Evolutionary conservation across 176 grass and related monocot species (phyloP).

Genomic region (Dactylis glomerata): DNA sequence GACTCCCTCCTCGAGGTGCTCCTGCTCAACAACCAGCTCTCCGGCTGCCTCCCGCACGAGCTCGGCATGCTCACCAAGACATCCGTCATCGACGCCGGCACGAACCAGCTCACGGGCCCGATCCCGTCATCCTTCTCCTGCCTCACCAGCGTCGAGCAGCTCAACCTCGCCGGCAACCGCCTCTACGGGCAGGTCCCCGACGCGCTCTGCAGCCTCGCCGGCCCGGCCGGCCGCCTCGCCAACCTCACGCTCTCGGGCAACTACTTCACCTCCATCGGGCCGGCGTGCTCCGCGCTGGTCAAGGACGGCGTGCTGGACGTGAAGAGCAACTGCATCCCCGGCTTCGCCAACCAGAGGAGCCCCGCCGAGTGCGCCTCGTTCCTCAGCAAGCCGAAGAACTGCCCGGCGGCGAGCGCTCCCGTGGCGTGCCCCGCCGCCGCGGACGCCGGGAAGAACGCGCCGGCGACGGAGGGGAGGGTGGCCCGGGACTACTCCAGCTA

Average conservation of each 20-base stretch:
- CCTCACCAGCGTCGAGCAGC: constrained; percentile 64
- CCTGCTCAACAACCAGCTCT: constrained; percentile 66
- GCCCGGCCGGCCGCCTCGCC: constrained; percentile 21
- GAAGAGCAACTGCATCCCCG: constrained; percentile 65
- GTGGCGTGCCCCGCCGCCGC: constrained; percentile 13
- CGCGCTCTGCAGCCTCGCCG: constrained; percentile 47
- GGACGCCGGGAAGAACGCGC: neutral
- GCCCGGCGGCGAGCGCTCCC: constrained; percentile 29
- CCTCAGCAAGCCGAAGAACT: constrained; percentile 39
- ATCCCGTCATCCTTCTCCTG: constrained; percentile 65
- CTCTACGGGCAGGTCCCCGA: constrained; percentile 66
- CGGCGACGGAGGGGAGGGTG: neutral
- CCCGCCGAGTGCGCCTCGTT: constrained; percentile 64
- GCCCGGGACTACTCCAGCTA: constrained; percentile 31
- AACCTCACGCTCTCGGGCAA: constrained; percentile 71
- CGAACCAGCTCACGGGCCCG: constrained; percentile 65
- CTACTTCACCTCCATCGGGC: constrained; percentile 67
- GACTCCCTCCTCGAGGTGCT: constrained; percentile 47
- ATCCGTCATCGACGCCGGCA: constrained; percentile 56
- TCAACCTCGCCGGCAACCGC: constrained; percentile 36
- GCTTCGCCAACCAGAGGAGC: constrained; percentile 45
- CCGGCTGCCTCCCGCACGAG: constrained; percentile 65
- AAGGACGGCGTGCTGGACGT: constrained; percentile 41
- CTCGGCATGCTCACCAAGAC: constrained; percentile 55
- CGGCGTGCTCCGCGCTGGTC: constrained; percentile 41